These are phyloP conservation scores for Neopestalotiopsis rosae DNA, from an alignment of 2,329 filamentous ascomycete genomes.

Conservation along the genomic window DNA sequence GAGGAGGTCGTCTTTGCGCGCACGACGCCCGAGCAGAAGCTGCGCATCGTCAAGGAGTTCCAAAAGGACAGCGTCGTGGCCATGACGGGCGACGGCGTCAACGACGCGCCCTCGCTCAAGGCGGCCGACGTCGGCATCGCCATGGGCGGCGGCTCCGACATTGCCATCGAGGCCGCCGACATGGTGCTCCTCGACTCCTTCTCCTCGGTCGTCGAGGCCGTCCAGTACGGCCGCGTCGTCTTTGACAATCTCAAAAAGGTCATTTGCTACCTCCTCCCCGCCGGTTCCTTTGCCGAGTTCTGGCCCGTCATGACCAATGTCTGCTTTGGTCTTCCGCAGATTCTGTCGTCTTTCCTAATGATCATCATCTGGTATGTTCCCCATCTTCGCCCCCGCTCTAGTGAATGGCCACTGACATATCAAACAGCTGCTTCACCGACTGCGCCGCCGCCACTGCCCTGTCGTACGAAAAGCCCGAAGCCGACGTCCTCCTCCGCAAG, in stretches of 20 bases:
- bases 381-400: too few relatives aligned
- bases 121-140: slow-evolving; percentile 85
- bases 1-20: slow-evolving; percentile 78
- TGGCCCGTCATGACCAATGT: slow-evolving; percentile 78
- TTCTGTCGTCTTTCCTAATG: slow-evolving; percentile 76
- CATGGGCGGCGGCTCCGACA: slow-evolving; percentile 80
- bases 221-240: slow-evolving; percentile 75
- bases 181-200: slow-evolving; percentile 84
- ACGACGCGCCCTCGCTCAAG: slow-evolving; percentile 81
- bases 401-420: too few relatives aligned
- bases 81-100: slow-evolving; percentile 88
- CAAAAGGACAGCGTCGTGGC: slow-evolving; percentile 72
- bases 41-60: slow-evolving; percentile 79
- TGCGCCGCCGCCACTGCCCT: slow-evolving; percentile 75
- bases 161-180: slow-evolving; percentile 80
- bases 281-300: slow-evolving; percentile 77
- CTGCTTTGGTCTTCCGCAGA: slow-evolving; percentile 74
- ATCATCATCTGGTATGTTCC: slow-evolving; percentile 69
- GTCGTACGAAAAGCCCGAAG: slow-evolving; percentile 78
- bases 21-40: slow-evolving; percentile 80
- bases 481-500: slow-evolving; percentile 72
- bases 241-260: slow-evolving; percentile 83
- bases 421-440: slow-evolving; percentile 75
- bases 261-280: slow-evolving; percentile 75
- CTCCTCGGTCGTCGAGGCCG: slow-evolving; percentile 72